phyloP scores from a whole-genome alignment of 1,284 basidiomycete genomes.

The Irpex rosettiformis region DNA sequence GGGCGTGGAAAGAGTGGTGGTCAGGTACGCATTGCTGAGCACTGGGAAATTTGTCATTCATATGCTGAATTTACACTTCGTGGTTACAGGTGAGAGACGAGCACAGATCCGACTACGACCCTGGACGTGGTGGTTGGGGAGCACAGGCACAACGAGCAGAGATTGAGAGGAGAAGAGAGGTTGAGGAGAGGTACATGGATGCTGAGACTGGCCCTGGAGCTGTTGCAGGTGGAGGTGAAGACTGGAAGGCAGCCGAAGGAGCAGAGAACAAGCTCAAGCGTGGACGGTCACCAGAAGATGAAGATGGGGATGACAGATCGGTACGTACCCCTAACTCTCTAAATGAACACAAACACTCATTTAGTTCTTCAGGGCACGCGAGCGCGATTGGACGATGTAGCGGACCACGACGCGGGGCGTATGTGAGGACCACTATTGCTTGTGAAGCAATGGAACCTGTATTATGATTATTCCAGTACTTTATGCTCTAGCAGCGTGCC shows the following conservation, averaged over 20 bases:
- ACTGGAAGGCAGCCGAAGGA: slow-evolving; percentile 69
- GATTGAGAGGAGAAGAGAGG: slow-evolving; percentile 76
- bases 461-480: slow-evolving; percentile 14
- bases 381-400: slow-evolving; percentile 51
- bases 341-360: slow-evolving; percentile 24
- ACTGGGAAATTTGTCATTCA: not conserved
- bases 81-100: slow-evolving; percentile 77
- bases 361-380: slow-evolving; percentile 36
- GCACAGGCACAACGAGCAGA: slow-evolving; percentile 78
- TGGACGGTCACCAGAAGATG: slow-evolving; percentile 67
- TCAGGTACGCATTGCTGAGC: slow-evolving; percentile 52
- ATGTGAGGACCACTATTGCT: slow-evolving; percentile 41
- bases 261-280: slow-evolving; percentile 48
- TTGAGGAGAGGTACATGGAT: slow-evolving; percentile 89
- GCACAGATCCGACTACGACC: slow-evolving; percentile 96
- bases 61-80: not conserved
- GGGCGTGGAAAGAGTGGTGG: slow-evolving; percentile 96
- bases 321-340: slow-evolving; percentile 36
- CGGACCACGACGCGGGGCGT: slow-evolving; percentile 52
- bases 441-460: slow-evolving; percentile 1
- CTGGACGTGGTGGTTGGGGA: slow-evolving; percentile 95
- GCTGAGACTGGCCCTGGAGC: slow-evolving; percentile 76
- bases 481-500: slow-evolving; percentile 2
- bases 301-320: slow-evolving; percentile 52
- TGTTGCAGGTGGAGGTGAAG: slow-evolving; percentile 81